Conservation (phyloP, 331 rosid genomes). For the Quercus lobata region DNA sequence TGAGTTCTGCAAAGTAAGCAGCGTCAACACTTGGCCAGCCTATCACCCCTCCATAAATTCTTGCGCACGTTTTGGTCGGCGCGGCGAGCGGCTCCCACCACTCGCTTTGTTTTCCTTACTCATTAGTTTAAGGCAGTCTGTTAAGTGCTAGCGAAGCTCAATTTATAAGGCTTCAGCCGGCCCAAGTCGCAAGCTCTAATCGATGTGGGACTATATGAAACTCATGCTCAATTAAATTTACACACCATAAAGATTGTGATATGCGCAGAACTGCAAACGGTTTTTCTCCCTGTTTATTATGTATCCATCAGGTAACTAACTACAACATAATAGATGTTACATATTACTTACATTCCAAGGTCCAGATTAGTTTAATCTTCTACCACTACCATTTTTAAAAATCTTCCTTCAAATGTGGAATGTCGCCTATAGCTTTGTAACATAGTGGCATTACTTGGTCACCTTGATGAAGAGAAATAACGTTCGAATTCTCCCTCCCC, state of each 20-base stretch:
- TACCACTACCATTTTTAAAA: too few species aligned
- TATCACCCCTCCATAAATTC: slow-evolving; percentile 83
- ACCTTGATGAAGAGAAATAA: too few species aligned
- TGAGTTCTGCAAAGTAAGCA: slow-evolving; percentile 98
- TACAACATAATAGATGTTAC: too few species aligned
- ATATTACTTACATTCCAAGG: too few species aligned
- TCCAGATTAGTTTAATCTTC: too few species aligned
- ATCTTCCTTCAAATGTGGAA: too few species aligned
- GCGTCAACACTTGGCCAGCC: slow-evolving; percentile 90
- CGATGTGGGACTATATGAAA: slow-evolving; percentile 56
- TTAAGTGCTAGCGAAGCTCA: fast-evolving
- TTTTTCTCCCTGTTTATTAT: too few species aligned
- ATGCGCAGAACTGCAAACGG: neutral
- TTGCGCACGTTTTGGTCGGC: slow-evolving; percentile 33
- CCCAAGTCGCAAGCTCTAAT: fast-evolving
- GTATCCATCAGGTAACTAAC: too few species aligned
- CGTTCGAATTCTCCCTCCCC: too few species aligned
- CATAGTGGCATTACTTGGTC: too few species aligned
- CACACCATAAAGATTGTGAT: neutral
- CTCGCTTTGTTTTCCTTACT: slow-evolving; percentile 97
- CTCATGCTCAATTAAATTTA: neutral
- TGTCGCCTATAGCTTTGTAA: too few species aligned
- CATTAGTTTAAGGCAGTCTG: slow-evolving; percentile 76
- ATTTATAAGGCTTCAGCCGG: neutral
- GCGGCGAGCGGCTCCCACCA: slow-evolving; percentile 81